Evolutionary conservation across 768 basidiomycete species (phyloP).

Genomic region (Thelephora ganbajun): DNA sequence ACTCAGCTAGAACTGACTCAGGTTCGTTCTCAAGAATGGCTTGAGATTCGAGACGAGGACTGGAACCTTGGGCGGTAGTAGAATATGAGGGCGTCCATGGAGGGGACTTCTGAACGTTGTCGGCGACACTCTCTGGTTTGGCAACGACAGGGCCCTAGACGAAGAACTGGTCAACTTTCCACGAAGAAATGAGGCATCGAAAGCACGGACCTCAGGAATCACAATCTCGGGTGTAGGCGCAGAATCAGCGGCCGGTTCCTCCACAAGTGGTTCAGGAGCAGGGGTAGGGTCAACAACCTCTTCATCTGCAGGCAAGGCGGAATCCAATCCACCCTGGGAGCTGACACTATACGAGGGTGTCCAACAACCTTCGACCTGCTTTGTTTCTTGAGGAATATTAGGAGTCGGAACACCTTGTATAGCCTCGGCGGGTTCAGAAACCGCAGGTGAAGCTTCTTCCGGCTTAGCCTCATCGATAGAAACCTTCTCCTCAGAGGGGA

Average conservation of each 20-base stretch:
- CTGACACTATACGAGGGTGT: conserved; percentile 39
- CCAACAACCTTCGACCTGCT: conserved; percentile 24
- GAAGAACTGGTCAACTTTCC: neutral
- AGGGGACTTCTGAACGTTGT: conserved; percentile 4
- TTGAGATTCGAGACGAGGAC: conserved; percentile 1
- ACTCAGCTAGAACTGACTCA: neutral
- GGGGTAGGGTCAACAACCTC: neutral
- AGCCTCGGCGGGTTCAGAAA: neutral
- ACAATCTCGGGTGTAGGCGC: conserved; percentile 4
- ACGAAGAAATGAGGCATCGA: neutral
- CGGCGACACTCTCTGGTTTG: neutral
- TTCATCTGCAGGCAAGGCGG: conserved; percentile 4
- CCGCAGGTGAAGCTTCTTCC: conserved; percentile 1
- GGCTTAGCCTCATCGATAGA: neutral
- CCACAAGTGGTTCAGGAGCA: neutral
- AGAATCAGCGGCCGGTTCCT: neutral
- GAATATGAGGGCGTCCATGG: conserved; percentile 16
- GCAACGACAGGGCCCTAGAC: conserved; percentile 1
- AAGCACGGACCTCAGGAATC: conserved; percentile 6
- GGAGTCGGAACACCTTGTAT: neutral
- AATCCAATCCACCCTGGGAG: conserved; percentile 21
- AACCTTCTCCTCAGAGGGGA: too few relatives aligned
- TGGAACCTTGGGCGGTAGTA: conserved; percentile 8
- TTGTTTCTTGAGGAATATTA: neutral
- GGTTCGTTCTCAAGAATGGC: neutral